Conservation (phyloP, 2,329 filamentous ascomycete genomes). For the Aspergillus sp. region DNA sequence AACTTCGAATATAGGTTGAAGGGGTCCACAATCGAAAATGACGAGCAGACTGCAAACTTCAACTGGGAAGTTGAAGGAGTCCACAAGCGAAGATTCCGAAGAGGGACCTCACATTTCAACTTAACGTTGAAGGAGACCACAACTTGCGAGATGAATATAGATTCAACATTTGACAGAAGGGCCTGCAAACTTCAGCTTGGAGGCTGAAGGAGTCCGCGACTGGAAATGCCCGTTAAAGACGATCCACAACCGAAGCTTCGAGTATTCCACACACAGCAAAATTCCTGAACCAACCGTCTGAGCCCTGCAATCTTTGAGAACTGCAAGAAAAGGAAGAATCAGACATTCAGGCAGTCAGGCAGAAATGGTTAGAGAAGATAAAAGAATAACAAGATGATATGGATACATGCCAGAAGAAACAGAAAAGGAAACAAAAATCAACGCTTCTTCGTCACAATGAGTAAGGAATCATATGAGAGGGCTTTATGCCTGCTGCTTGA, state of each 20-base stretch:
- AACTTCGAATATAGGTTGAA: neutral
- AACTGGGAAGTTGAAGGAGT: neutral
- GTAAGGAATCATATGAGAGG: neutral
- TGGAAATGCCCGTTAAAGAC: neutral
- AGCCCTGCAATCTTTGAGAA: too few relatives aligned
- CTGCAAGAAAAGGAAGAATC: too few relatives aligned
- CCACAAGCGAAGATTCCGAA: neutral
- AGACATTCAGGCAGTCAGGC: too few relatives aligned
- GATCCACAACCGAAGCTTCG: neutral
- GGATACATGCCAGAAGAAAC: neutral
- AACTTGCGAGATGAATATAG: too few relatives aligned
- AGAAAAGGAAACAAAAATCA: neutral
- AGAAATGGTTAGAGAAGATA: neutral
- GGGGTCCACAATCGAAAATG: neutral
- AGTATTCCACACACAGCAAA: neutral
- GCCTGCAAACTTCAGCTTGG: neutral
- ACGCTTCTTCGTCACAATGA: neutral
- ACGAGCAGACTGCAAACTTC: neutral
- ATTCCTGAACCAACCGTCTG: neutral
- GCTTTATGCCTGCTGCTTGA: slow-evolving; percentile 13
- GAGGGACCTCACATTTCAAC: neutral
- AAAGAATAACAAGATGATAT: neutral
- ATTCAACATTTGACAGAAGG: neutral
- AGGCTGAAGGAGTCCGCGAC: slow-evolving; percentile 1
- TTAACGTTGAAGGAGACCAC: too few relatives aligned